Percentiles rank a stretch among this genome's conserved stretches.
phyloP scores from a whole-genome alignment of 306 rosid genomes.

The Sechiopsis laciniata region DNA sequence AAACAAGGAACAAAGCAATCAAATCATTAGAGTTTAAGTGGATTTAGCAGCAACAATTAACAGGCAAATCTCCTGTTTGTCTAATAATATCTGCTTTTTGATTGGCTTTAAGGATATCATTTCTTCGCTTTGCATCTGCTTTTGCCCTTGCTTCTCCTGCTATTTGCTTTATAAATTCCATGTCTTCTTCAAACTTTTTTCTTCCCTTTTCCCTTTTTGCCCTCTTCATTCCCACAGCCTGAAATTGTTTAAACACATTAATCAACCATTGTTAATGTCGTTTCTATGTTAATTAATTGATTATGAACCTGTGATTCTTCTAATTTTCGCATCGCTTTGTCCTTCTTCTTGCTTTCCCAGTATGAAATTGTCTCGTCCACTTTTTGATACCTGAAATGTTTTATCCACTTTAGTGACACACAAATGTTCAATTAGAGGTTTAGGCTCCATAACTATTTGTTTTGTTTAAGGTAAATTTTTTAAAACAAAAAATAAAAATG shows the following conservation, averaged over 20 bases:
- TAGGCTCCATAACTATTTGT: no score
- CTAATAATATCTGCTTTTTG: constrained; percentile 51
- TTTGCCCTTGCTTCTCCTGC: constrained; percentile 49
- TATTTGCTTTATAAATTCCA: constrained; percentile 31
- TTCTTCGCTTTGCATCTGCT: constrained; percentile 36
- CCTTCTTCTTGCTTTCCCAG: constrained; percentile 65
- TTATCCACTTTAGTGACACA: neutral
- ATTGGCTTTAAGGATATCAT: constrained; percentile 37
- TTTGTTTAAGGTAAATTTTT: no score
- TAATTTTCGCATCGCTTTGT: constrained; percentile 35
- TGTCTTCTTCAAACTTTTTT: constrained; percentile 23
- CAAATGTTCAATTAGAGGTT: no score
- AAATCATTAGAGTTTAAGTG: constrained; percentile 12
- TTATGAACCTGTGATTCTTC: constrained; percentile 47
- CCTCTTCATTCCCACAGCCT: constrained; percentile 38
- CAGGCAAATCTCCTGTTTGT: constrained; percentile 52
- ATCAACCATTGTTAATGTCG: neutral
- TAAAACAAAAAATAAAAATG: no score
- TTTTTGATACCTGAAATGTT: constrained; percentile 50
- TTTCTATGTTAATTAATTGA: neutral
- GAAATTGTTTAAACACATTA: constrained; percentile 10
- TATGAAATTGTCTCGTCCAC: constrained; percentile 34
- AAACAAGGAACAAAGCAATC: neutral
- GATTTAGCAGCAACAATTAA: constrained; percentile 49
- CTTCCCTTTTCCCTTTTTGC: constrained; percentile 32